Evolutionary conservation across 805 yeast genomes (phyloP), one percentile per base, ranked within the genome.

Genomic region (Komagataella kurtzmanii): DNA sequence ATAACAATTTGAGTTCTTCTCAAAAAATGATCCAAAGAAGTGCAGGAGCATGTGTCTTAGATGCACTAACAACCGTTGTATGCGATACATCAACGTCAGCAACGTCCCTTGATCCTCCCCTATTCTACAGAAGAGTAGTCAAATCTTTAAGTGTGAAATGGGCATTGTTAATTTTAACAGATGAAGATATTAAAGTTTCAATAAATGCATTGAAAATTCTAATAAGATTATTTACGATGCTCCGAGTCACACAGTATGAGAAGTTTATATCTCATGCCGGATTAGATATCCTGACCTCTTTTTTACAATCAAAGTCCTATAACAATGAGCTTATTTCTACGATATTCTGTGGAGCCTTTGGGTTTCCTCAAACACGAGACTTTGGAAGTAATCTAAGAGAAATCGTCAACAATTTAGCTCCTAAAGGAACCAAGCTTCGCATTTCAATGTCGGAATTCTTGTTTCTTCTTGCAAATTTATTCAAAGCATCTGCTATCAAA

Each of bases 141-240:
- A 73, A 80, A 48, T 69, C 83, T 0, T 70, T 86, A 2, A 76
- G 87, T 1, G 71, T 82, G 5, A 84, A 83, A 59, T 82, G 90
- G 85, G 67, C 77, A 2, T 59, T 85, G 7, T 65, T 85, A 8
- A 61, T 85, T 12, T 60, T 85, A 10, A 65, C 76, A 50, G 70
- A 70, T 53, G 57, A 59, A 6, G 59, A 71, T 50, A 55, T 69
- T 30, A 60, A 66, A 48, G 74, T 75, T 3, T 68, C 67, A 3
- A 59, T 61, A 24, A 58, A 70, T 54, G 73, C 75, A 0, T 55
- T 77, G 24, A 51, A 58, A 21, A 62, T 86, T 12, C 61, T 86
- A 17, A 66, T 81, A 5, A 72, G 73, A 52, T 61, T 81, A 3
- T 64, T 85, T 17, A 61, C 68, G 14, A 61, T 72, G 6, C 62